Conservation (phyloP, 495 filamentous ascomycete genomes). For the Hypoxylon cercidicola region DNA sequence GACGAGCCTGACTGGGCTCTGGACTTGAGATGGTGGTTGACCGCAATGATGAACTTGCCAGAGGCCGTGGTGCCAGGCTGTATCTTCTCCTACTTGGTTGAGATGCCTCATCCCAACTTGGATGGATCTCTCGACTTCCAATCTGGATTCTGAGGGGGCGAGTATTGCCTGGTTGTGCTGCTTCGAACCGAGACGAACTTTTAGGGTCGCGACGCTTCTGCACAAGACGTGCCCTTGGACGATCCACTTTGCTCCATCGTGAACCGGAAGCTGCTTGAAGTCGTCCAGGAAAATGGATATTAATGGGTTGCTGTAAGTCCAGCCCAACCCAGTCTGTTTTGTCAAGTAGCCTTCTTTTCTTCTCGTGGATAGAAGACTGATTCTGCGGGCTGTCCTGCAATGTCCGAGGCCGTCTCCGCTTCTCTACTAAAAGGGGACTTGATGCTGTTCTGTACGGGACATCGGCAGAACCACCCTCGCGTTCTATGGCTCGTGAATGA, state of each 20-base stretch:
- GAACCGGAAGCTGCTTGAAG: slow-evolving; percentile 29
- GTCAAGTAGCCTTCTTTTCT: slow-evolving; percentile 37
- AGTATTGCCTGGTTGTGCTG: background rate
- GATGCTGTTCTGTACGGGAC: slow-evolving; percentile 3
- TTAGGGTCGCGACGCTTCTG: slow-evolving; percentile 3
- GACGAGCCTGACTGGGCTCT: slow-evolving; percentile 20
- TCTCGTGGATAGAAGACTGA: slow-evolving; percentile 29
- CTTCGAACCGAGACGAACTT: background rate
- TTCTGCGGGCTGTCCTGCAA: background rate
- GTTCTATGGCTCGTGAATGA: slow-evolving; percentile 1
- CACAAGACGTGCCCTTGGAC: slow-evolving; percentile 6
- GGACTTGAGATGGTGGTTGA: slow-evolving; percentile 22
- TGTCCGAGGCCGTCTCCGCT: slow-evolving; percentile 19
- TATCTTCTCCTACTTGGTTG: slow-evolving; percentile 26
- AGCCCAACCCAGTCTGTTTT: slow-evolving; percentile 47
- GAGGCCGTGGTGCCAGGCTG: slow-evolving; percentile 14
- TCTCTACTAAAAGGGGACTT: slow-evolving; percentile 23
- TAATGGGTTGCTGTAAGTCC: slow-evolving; percentile 41
- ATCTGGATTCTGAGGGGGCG: slow-evolving; percentile 47
- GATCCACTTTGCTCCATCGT: slow-evolving; percentile 36
- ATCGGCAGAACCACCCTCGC: slow-evolving; percentile 1
- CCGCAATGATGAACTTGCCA: slow-evolving; percentile 14
- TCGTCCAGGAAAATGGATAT: slow-evolving; percentile 43
- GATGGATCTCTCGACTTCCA: slow-evolving; percentile 50
- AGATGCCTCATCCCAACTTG: slow-evolving; percentile 29